Conservation (phyloP, 495 filamentous ascomycete genomes). For the Tuber aestivum region DNA sequence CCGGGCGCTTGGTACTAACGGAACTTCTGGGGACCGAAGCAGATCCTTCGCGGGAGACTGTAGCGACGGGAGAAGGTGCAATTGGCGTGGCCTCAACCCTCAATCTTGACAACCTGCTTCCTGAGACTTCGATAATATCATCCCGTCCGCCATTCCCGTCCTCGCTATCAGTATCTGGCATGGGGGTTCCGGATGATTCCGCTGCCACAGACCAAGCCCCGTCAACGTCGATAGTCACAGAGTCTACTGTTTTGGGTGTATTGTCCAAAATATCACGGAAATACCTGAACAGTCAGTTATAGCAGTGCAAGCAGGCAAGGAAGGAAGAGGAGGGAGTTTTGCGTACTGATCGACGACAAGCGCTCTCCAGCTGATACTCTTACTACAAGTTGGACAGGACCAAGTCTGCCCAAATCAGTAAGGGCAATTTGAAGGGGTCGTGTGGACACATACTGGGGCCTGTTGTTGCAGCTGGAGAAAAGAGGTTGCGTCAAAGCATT, state of each 20-base stretch:
- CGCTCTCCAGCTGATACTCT: constrained; percentile 69
- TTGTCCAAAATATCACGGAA: constrained; percentile 74
- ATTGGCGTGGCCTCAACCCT: constrained; percentile 25
- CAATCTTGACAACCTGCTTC: constrained; percentile 43
- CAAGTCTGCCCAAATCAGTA: constrained; percentile 53
- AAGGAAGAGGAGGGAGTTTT: background rate
- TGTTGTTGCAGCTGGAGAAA: constrained; percentile 93
- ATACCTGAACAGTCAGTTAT: constrained; percentile 56
- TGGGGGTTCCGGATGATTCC: constrained; percentile 40
- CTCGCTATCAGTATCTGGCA: constrained; percentile 44
- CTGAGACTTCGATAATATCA: constrained; percentile 54
- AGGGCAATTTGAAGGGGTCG: background rate
- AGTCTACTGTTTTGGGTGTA: constrained; percentile 64
- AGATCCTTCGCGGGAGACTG: constrained; percentile 49
- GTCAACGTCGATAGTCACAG: constrained; percentile 83
- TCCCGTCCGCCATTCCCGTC: constrained; percentile 67
- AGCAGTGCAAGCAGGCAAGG: constrained; percentile 5
- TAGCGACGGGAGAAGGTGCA: constrained; percentile 43
- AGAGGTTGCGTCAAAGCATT: constrained; percentile 91
- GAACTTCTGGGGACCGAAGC: constrained; percentile 17
- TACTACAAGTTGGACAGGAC: constrained; percentile 88
- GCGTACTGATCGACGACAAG: constrained; percentile 81
- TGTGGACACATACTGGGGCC: constrained; percentile 52
- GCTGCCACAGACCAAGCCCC: constrained; percentile 65
- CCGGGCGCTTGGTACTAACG: constrained; percentile 56